Evolutionary conservation across 768 basidiomycete genomes (phyloP).

Genomic region (Boletus patriciae): DNA sequence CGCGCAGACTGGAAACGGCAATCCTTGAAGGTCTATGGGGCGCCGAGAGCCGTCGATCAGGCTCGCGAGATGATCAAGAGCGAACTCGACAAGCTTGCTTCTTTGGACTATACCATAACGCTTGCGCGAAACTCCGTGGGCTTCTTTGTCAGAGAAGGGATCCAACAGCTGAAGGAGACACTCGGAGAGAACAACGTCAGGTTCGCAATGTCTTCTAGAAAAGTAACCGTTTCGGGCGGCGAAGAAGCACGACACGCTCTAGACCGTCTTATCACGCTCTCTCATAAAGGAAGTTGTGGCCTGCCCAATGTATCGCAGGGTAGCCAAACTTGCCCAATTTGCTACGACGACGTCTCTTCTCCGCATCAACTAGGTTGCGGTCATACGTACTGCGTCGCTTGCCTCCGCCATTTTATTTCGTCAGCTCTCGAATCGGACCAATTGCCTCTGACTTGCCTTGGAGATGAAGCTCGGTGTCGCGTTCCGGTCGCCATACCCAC

Average conservation of each 20-base stretch:
- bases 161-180: conserved; percentile 50
- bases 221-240: conserved; percentile 53
- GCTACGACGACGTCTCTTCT: conserved; percentile 44
- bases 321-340: conserved; percentile 49
- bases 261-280: conserved; percentile 44
- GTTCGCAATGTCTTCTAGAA: conserved; percentile 43
- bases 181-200: conserved; percentile 55
- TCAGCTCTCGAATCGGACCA: conserved; percentile 54
- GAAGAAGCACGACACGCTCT: conserved; percentile 54
- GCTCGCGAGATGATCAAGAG: conserved; percentile 46
- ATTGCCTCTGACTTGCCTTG: conserved; percentile 71
- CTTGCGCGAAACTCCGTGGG: conserved; percentile 43
- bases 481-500: conserved; percentile 51
- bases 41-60: conserved; percentile 36
- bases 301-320: conserved; percentile 2
- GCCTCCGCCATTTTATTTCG: conserved; percentile 55
- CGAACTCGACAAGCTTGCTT: conserved; percentile 49
- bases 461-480: conserved; percentile 58
- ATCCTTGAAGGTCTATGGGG: conserved; percentile 48
- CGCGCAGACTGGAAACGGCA: conserved; percentile 47
- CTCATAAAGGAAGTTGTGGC: conserved; percentile 26
- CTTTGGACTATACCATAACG: conserved; percentile 41
- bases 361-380: conserved; percentile 57
- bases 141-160: conserved; percentile 51
- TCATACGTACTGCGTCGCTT: conserved; percentile 64